Conservation (phyloP, 768 basidiomycete species). For the Tricholoma saponaceum region DNA sequence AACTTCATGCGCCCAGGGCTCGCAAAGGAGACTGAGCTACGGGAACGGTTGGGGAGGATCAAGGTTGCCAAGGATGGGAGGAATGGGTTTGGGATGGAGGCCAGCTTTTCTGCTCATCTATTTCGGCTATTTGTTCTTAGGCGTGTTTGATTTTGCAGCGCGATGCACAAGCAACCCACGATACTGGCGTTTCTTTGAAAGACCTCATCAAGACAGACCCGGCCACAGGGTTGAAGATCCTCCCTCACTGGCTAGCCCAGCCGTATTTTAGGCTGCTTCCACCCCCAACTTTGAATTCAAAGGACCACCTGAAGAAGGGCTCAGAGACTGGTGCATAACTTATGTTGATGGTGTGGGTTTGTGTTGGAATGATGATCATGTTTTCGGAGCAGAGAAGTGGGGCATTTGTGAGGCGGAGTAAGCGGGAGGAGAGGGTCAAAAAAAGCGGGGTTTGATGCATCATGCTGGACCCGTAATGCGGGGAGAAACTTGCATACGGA, state of each 20-base stretch:
- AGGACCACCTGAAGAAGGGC: not conserved
- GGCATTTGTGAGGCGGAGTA: not conserved
- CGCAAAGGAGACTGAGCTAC: constrained; percentile 57
- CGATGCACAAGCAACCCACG: constrained; percentile 35
- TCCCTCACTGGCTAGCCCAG: constrained; percentile 53
- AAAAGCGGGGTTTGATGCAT: no score
- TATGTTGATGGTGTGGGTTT: not conserved
- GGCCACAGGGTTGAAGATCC: constrained; percentile 31
- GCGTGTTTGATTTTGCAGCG: constrained; percentile 28
- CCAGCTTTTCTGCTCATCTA: constrained; percentile 12
- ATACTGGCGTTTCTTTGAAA: constrained; percentile 21
- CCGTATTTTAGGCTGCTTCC: constrained; percentile 55
- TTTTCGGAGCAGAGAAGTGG: not conserved
- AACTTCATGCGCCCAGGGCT: constrained; percentile 83
- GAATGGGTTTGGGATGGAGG: constrained; percentile 44
- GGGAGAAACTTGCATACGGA: no score
- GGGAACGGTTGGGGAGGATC: constrained; percentile 64
- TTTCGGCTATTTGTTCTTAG: constrained; percentile 7
- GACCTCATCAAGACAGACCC: constrained; percentile 31
- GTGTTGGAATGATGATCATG: not conserved
- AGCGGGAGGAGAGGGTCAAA: not conserved
- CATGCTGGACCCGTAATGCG: no score
- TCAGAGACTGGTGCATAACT: not conserved
- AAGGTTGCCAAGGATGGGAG: constrained; percentile 20
- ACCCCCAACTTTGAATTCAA: not conserved